These are phyloP conservation scores for Hansfordia pulvinata DNA, from an alignment of 2,329 filamentous ascomycete species.

Conservation along the genomic window DNA sequence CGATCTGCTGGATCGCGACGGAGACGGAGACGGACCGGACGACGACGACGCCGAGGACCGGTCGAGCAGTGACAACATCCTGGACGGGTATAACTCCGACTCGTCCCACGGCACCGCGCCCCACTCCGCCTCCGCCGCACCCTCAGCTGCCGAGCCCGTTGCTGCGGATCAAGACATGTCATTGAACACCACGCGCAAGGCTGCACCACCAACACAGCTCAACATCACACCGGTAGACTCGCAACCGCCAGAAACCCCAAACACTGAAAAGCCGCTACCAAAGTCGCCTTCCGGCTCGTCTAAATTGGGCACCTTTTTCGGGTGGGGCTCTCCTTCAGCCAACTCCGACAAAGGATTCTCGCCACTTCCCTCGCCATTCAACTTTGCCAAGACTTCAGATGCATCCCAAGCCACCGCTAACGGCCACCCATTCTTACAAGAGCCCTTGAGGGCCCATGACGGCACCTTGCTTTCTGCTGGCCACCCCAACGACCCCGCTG, in stretches of 20 bases:
- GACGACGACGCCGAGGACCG: slow-evolving; percentile 20
- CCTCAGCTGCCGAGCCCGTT: slow-evolving; percentile 19
- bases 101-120: slow-evolving; percentile 19
- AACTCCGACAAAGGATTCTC: slow-evolving; percentile 33
- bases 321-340: slow-evolving; percentile 35
- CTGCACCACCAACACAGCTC: slow-evolving; percentile 28
- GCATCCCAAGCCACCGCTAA: slow-evolving; percentile 24
- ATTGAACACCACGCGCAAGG: slow-evolving; percentile 31
- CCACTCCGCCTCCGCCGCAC: no score
- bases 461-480: no score
- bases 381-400: slow-evolving; percentile 28
- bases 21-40: slow-evolving; percentile 10
- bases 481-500: no score
- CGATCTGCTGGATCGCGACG: slow-evolving; percentile 18
- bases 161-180: slow-evolving; percentile 28
- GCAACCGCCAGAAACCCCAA: slow-evolving; percentile 18
- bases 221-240: slow-evolving; percentile 10
- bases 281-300: slow-evolving; percentile 34
- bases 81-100: slow-evolving; percentile 19
- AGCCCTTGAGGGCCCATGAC: slow-evolving; percentile 24
- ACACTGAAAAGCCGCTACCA: slow-evolving; percentile 39
- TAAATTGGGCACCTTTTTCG: slow-evolving; percentile 37
- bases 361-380: slow-evolving; percentile 35
- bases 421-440: slow-evolving; percentile 21
- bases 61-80: slow-evolving; percentile 16